A percentile compares a stretch with the other conserved stretches of the same genome.
These are phyloP conservation scores for Cercophora sp. DNA, from an alignment of 495 filamentous ascomycete genomes.

Conservation along the genomic window DNA sequence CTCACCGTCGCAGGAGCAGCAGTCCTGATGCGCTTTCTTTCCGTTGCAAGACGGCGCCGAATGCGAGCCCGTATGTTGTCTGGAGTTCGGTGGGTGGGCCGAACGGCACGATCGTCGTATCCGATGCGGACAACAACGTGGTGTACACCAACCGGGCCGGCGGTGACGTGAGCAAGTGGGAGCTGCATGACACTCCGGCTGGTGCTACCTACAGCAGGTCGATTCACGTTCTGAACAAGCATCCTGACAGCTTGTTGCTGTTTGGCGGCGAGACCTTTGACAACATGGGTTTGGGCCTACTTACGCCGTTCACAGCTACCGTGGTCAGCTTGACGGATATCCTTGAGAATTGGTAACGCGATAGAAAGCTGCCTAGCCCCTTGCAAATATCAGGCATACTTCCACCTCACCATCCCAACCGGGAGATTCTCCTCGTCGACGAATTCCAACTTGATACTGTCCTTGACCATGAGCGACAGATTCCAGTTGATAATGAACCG, in stretches of 20 bases:
- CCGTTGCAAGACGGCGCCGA: slow-evolving; percentile 41
- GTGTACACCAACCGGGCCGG: slow-evolving; percentile 57
- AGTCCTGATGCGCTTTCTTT: background rate
- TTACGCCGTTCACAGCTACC: slow-evolving; percentile 9
- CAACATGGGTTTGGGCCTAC: slow-evolving; percentile 4
- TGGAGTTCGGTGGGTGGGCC: slow-evolving; percentile 51
- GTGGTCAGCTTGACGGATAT: slow-evolving; percentile 9
- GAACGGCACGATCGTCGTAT: slow-evolving; percentile 57
- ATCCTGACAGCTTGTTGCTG: slow-evolving; percentile 33
- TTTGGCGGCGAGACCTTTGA: slow-evolving; percentile 18
- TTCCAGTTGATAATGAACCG: too few relatives aligned
- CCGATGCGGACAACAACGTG: slow-evolving; percentile 40
- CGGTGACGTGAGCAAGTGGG: slow-evolving; percentile 53
- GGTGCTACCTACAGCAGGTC: slow-evolving; percentile 44
- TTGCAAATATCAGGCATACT: too few relatives aligned
- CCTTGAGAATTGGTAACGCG: background rate
- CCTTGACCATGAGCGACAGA: too few relatives aligned
- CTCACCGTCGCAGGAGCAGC: background rate
- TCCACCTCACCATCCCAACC: too few relatives aligned
- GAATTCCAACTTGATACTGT: too few relatives aligned
- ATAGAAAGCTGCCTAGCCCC: too few relatives aligned
- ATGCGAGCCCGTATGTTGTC: slow-evolving; percentile 50
- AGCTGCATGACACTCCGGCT: slow-evolving; percentile 43
- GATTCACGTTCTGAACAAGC: slow-evolving; percentile 41
- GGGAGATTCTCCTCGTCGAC: too few relatives aligned